A percentile compares a stretch with the other conserved stretches of the same genome.
Conservation (phyloP, 306 rosid species). For the Vicia faba region DNA sequence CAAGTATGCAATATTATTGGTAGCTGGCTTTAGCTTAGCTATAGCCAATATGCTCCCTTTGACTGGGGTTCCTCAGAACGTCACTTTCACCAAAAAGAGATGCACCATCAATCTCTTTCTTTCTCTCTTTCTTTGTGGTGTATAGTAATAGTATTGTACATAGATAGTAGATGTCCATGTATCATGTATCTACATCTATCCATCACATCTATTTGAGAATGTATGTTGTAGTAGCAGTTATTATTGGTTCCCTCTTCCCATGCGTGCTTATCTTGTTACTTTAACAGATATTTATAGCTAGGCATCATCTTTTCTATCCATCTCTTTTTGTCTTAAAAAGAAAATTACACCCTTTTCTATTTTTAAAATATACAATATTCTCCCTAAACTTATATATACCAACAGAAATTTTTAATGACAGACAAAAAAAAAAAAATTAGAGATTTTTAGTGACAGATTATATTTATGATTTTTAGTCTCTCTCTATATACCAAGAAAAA, state of each 20-base stretch:
- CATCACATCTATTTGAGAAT: constrained; percentile 51
- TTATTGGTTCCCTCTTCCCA: constrained; percentile 49
- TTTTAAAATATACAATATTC: too few relatives aligned
- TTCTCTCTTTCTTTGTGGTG: constrained; percentile 2
- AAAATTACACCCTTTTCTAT: too few relatives aligned
- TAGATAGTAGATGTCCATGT: constrained; percentile 20
- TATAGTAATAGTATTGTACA: background rate
- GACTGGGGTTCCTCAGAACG: constrained; percentile 59
- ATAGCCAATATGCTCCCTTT: constrained; percentile 57
- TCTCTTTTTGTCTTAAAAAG: background rate
- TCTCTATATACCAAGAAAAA: constrained; percentile 9
- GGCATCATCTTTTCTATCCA: constrained; percentile 18
- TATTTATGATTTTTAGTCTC: too few relatives aligned
- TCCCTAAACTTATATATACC: too few relatives aligned
- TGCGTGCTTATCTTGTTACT: constrained; percentile 73
- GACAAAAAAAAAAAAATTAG: too few relatives aligned
- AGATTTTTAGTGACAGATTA: too few relatives aligned
- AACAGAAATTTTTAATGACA: too few relatives aligned
- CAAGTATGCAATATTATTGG: constrained; percentile 37
- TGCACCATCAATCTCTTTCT: constrained; percentile 36
- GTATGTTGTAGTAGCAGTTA: constrained; percentile 54
- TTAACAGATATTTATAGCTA: constrained; percentile 17
- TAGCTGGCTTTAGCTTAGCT: constrained; percentile 27
- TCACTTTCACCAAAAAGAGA: constrained; percentile 81
- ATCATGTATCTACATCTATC: constrained; percentile 18